Conservation (phyloP, 1,284 basidiomycete species). For the Malassezia furfur region DNA sequence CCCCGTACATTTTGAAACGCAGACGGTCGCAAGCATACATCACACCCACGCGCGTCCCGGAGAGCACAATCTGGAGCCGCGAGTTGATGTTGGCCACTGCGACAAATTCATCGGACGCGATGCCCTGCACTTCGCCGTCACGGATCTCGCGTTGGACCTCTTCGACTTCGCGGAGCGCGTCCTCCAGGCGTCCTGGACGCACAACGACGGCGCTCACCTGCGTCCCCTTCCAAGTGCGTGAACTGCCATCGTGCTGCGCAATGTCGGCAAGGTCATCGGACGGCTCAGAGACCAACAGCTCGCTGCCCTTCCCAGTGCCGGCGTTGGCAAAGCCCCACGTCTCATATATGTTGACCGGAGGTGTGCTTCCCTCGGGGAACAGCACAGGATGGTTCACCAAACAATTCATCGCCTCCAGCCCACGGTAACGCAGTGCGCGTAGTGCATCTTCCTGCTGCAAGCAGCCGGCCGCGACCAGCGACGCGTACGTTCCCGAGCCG, state of each 20-base stretch:
- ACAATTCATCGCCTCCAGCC: slow-evolving; percentile 30
- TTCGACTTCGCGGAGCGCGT: slow-evolving; percentile 28
- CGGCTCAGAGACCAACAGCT: not conserved
- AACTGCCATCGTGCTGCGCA: not conserved
- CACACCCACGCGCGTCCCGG: slow-evolving; percentile 40
- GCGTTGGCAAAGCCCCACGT: slow-evolving; percentile 47
- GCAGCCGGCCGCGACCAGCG: slow-evolving; percentile 32
- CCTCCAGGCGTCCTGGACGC: slow-evolving; percentile 32
- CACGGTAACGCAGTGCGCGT: slow-evolving; percentile 36
- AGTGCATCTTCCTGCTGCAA: slow-evolving; percentile 34
- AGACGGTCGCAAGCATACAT: slow-evolving; percentile 41
- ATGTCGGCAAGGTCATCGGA: not conserved
- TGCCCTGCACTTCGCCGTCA: slow-evolving; percentile 25
- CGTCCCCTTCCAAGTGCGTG: slow-evolving; percentile 30
- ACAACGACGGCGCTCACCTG: slow-evolving; percentile 44
- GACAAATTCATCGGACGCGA: slow-evolving; percentile 41
- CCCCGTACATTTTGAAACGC: slow-evolving; percentile 32
- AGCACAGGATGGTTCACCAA: slow-evolving; percentile 30
- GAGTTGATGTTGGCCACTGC: slow-evolving; percentile 45
- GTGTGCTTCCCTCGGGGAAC: slow-evolving; percentile 38
- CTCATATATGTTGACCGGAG: slow-evolving; percentile 41
- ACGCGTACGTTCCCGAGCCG: slow-evolving; percentile 41
- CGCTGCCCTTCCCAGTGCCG: slow-evolving; percentile 25
- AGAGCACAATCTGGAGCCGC: slow-evolving; percentile 40
- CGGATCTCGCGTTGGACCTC: slow-evolving; percentile 28